Percentiles rank a stretch among this genome's conserved stretches.
Evolutionary conservation across 1,284 basidiomycete genomes (phyloP).

Genomic region (Ustilago cynodontis): DNA sequence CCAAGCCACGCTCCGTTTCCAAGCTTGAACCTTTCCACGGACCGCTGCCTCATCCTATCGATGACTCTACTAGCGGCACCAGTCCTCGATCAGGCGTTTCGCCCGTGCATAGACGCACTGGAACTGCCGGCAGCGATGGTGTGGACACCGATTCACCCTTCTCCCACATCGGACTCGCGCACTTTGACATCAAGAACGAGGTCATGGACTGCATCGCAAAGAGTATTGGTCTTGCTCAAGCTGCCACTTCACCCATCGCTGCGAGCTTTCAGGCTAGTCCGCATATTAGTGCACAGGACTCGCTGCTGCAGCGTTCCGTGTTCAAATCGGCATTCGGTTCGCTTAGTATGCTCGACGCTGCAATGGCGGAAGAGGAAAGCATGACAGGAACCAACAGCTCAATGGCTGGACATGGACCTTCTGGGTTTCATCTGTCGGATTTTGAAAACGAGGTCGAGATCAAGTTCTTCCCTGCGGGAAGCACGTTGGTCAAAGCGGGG

Average conservation of each 20-base stretch:
- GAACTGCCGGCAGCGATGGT: constrained; percentile 13
- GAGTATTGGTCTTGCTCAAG: constrained; percentile 93
- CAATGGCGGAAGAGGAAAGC: constrained; percentile 63
- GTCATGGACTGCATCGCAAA: constrained; percentile 98
- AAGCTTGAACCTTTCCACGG: constrained; percentile 49
- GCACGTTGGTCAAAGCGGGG: constrained; percentile 86
- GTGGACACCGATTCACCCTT: constrained; percentile 34
- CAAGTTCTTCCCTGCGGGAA: constrained; percentile 88
- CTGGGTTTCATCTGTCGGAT: constrained; percentile 71
- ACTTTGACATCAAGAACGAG: constrained; percentile 90
- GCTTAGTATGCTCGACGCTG: constrained; percentile 76
- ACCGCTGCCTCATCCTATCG: constrained; percentile 41
- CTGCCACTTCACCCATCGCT: constrained; percentile 70
- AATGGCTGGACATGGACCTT: constrained; percentile 43
- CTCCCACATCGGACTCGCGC: constrained; percentile 70
- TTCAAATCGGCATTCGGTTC: constrained; percentile 86
- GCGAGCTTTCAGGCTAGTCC: constrained; percentile 68
- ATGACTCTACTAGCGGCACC: constrained; percentile 28
- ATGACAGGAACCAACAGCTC: constrained; percentile 53
- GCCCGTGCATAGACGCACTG: constrained; percentile 23
- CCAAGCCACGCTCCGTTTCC: constrained; percentile 38
- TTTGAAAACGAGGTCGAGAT: constrained; percentile 97
- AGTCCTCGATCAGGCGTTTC: constrained; percentile 28
- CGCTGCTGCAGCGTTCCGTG: constrained; percentile 55
- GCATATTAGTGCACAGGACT: constrained; percentile 51